These are phyloP conservation scores for Talaromyces sp. DNA, from an alignment of 2,329 filamentous ascomycete genomes.

Conservation along the genomic window DNA sequence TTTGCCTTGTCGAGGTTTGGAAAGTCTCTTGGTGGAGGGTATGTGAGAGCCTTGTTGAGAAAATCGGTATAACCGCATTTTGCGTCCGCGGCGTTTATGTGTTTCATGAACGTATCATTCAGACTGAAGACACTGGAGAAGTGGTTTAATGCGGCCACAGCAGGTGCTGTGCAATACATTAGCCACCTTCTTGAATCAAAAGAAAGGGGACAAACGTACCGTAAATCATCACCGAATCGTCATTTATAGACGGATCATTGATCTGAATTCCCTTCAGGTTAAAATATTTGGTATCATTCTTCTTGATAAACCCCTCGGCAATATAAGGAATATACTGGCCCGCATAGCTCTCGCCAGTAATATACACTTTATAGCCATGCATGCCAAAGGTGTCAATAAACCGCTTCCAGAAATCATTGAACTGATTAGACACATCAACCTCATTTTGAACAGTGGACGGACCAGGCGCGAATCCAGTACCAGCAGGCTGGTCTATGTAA, in stretches of 20 bases:
- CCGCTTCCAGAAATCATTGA: constrained; percentile 60
- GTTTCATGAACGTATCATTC: constrained; percentile 38
- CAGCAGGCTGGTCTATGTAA: constrained; percentile 62
- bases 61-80: constrained; percentile 44
- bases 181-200: background rate
- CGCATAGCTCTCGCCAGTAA: constrained; percentile 68
- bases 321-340: constrained; percentile 68
- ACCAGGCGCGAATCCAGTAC: constrained; percentile 58
- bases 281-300: constrained; percentile 61
- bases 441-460: constrained; percentile 60
- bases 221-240: constrained; percentile 48
- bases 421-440: constrained; percentile 64
- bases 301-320: constrained; percentile 65
- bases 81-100: constrained; percentile 38
- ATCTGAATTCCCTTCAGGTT: constrained; percentile 60
- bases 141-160: constrained; percentile 39
- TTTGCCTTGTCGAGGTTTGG: constrained; percentile 36
- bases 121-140: constrained; percentile 41
- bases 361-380: constrained; percentile 63
- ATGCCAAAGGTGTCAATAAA: constrained; percentile 57
- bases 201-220: constrained; percentile 25
- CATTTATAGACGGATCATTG: constrained; percentile 63
- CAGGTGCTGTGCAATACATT: constrained; percentile 25
- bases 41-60: constrained; percentile 52
- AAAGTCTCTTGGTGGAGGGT: constrained; percentile 54